Evolutionary conservation across 345 rosid species (phyloP).

Genomic region (Brassica nigra): DNA sequence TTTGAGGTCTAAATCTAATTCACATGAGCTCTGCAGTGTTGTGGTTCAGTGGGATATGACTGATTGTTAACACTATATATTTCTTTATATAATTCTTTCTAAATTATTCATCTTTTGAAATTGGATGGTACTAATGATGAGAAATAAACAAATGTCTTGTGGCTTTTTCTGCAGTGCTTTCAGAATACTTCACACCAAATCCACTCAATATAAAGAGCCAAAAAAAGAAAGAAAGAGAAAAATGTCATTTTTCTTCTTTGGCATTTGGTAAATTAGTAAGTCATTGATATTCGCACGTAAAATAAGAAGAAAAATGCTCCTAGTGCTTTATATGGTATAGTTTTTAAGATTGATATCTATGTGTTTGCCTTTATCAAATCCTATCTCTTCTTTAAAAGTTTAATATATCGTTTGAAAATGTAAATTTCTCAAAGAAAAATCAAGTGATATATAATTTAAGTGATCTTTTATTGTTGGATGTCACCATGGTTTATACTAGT

Average conservation of each 20-base stretch:
- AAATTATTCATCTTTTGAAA: conserved; percentile 37
- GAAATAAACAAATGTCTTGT: conserved; percentile 34
- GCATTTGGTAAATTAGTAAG: conserved; percentile 16
- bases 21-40: conserved; percentile 38
- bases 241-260: conserved; percentile 3
- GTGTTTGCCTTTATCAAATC: conserved; percentile 10
- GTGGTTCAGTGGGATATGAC: conserved; percentile 39
- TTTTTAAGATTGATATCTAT: conserved; percentile 2
- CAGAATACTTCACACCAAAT: conserved; percentile 42
- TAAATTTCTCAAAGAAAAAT: not conserved
- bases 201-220: conserved; percentile 27
- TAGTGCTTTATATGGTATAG: not conserved
- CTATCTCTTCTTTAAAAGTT: not conserved
- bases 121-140: conserved; percentile 38
- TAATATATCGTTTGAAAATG: not conserved
- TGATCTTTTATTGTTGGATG: not conserved
- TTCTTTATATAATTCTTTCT: not conserved
- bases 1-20: conserved; percentile 33
- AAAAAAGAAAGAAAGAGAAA: not conserved
- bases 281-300: conserved; percentile 33
- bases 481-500: not conserved
- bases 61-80: conserved; percentile 10
- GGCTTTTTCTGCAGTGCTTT: conserved; percentile 39
- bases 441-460: not conserved
- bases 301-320: conserved; percentile 21